Evolutionary conservation across 1,284 basidiomycete species (phyloP), one percentile per base, ranked within the genome.

Genomic region (Hortiboletus rubellus): DNA sequence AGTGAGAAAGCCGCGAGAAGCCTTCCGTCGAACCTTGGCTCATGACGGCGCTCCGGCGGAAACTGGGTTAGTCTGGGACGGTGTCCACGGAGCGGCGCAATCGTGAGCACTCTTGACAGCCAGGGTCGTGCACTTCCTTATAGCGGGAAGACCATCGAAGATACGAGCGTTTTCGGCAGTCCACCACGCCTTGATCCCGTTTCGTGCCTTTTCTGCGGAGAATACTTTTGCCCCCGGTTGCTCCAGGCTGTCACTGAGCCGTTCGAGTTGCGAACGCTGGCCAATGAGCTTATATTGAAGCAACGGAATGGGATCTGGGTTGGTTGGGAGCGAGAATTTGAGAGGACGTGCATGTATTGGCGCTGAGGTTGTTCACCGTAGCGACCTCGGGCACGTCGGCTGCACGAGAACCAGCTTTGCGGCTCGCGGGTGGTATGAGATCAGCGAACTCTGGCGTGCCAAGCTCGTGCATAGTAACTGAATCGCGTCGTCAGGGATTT

Each of bases 281-380:
- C 71, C 68, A 38, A 78, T 66, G 64, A 78, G 84, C 44, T 75
- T 70, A 60, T 77, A 83, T 56, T 75, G 75, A 10, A 83, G 17
- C 81, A 80, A 55, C 80, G 83, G 1, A 80, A 82, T 81, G 83
- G 18, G 31, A 80, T 81, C 81, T 83, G 17, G 31, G n/a, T 24
- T 17, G 7, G 49, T 47, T 18, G 12, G 17, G 33, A 43, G 12
- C 17, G 15, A 40, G 18, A 31, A 8, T 59, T n/a, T 52, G 33
- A 14, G 14, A 38, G 3, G n/a, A 27, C 17, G 27, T 7, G 27
- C 5, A 18, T 36, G 17, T 30, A 18, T 17, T 18, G 6, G 7
- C 11, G 17, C 12, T 7, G 3, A 5, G 4, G 2, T 4, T 31
- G 61, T 76, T 63, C 58, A 83, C 83, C 1, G 79, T 79, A 42